Percentiles rank a stretch among this genome's conserved stretches.
Evolutionary conservation across 2,329 filamentous ascomycete genomes (phyloP).

Genomic region (Paecilomyces sp.): DNA sequence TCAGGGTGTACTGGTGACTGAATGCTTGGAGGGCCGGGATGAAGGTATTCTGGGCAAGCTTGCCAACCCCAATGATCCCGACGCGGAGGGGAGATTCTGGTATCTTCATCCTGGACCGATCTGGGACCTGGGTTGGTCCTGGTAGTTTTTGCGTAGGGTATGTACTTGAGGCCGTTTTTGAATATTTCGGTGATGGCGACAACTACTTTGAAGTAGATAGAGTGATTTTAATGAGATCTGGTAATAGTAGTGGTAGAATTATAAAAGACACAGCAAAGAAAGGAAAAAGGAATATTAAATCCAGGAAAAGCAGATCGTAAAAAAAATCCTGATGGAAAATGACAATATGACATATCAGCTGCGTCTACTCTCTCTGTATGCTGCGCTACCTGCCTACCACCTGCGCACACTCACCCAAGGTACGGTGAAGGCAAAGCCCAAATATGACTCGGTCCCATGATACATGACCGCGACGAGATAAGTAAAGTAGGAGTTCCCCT

Average conservation of each 20-base stretch:
- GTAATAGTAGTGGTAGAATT: too few species aligned
- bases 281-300: too few species aligned
- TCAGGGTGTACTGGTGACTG: conserved; percentile 38
- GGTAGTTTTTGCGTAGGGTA: too few species aligned
- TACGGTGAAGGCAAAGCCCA: neutral
- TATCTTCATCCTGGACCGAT: neutral
- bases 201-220: too few species aligned
- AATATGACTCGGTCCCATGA: neutral
- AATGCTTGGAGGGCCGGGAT: conserved; percentile 44
- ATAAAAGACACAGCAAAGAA: too few species aligned
- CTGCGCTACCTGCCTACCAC: neutral
- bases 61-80: conserved; percentile 30
- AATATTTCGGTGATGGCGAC: too few species aligned
- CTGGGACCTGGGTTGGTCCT: neutral
- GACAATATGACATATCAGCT: neutral
- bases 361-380: neutral
- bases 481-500: neutral
- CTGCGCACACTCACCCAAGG: neutral
- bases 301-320: neutral
- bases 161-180: too few species aligned
- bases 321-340: neutral
- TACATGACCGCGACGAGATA: neutral
- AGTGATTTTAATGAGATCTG: too few species aligned
- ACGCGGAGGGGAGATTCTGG: conserved; percentile 16
- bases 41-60: conserved; percentile 48